phyloP scores from a whole-genome alignment of 2,329 filamentous ascomycete species.

The Acephala macrosclerotiorum region DNA sequence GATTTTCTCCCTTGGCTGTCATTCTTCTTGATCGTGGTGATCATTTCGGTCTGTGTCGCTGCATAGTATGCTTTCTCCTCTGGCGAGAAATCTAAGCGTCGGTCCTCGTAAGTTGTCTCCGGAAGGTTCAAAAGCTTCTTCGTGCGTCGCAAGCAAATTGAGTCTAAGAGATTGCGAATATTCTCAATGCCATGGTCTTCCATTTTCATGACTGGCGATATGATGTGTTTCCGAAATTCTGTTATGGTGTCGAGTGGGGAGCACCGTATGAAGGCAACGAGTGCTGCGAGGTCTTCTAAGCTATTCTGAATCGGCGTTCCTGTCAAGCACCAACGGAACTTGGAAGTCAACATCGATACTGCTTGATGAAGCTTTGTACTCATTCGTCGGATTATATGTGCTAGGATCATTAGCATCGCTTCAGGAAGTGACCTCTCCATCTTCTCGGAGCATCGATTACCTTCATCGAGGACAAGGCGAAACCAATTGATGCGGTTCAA shows the following conservation, averaged over 20 bases:
- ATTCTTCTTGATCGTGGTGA: constrained; percentile 17
- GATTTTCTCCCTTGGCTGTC: constrained; percentile 17
- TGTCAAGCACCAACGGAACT: constrained; percentile 47
- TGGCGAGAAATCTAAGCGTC: constrained; percentile 44
- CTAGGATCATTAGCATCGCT: constrained; percentile 41
- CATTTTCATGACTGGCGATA: constrained; percentile 40
- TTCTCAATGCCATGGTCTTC: constrained; percentile 30
- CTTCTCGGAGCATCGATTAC: constrained; percentile 38
- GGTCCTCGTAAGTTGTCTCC: constrained; percentile 36
- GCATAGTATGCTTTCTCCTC: constrained; percentile 35
- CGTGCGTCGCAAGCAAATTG: constrained; percentile 51
- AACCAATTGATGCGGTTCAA: constrained; percentile 51
- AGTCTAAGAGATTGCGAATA: constrained; percentile 46
- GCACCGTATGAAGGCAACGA: constrained; percentile 38
- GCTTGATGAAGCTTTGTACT: constrained; percentile 54
- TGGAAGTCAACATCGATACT: constrained; percentile 50
- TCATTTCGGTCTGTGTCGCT: constrained; percentile 13
- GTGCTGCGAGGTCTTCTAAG: constrained; percentile 42
- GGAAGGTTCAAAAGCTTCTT: constrained; percentile 50
- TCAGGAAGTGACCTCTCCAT: not conserved
- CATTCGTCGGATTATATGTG: constrained; percentile 57
- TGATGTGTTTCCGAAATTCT: constrained; percentile 29
- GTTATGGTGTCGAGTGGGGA: constrained; percentile 20
- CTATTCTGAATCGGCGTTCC: constrained; percentile 43
- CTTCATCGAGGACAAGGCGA: constrained; percentile 54